A percentile compares a stretch with the other conserved stretches of the same genome.
These are phyloP conservation scores for Euphrasia confusa DNA, from an alignment of 257 asterid species.

Conservation along the genomic window DNA sequence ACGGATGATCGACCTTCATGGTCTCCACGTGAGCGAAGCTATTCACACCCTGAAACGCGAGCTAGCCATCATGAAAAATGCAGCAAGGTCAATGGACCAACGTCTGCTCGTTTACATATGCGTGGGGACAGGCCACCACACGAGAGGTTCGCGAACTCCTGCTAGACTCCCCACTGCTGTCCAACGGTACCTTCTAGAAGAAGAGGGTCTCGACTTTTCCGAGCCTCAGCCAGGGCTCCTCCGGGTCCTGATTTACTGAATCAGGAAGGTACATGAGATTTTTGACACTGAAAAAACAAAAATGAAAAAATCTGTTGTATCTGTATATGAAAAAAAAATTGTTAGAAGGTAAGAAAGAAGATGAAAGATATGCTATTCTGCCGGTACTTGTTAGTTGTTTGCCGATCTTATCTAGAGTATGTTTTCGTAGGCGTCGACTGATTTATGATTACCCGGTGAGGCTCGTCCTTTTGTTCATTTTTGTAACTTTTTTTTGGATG, in stretches of 20 bases:
- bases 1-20: slow-evolving; percentile 89
- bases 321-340: slow-evolving; percentile 38
- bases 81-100: slow-evolving; percentile 78
- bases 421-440: slow-evolving; percentile 45
- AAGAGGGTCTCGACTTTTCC: slow-evolving; percentile 79
- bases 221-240: slow-evolving; percentile 96
- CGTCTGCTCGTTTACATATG: slow-evolving; percentile 76
- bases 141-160: slow-evolving; percentile 84
- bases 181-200: slow-evolving; percentile 87
- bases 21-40: slow-evolving; percentile 90
- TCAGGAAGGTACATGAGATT: slow-evolving; percentile 36
- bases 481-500: slow-evolving; percentile 19
- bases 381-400: neutral
- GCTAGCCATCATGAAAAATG: slow-evolving; percentile 62
- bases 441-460: neutral
- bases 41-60: slow-evolving; percentile 88
- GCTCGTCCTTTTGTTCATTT: slow-evolving; percentile 20
- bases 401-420: slow-evolving; percentile 22
- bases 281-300: slow-evolving; percentile 25
- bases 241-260: slow-evolving; percentile 60
- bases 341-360: neutral
- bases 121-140: slow-evolving; percentile 97
- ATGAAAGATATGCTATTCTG: neutral
- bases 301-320: slow-evolving; percentile 38
- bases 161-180: slow-evolving; percentile 87